These are phyloP conservation scores for Aspergillus eucalypticola DNA, from an alignment of 2,329 filamentous ascomycete species.

Conservation along the genomic window DNA sequence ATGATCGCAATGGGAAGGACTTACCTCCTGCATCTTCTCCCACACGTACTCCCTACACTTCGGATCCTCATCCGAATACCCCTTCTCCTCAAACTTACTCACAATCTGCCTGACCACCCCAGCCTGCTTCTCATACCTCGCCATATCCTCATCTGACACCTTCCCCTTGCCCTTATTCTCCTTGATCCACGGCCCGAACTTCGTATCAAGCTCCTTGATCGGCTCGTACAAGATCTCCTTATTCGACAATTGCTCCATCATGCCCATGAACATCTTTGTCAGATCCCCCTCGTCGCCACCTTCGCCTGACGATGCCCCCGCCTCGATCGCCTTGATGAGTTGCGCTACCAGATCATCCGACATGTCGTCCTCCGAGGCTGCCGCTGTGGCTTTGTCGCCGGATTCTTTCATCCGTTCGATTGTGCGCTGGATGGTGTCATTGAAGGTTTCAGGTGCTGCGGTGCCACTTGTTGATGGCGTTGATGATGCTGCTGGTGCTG, in stretches of 20 bases:
- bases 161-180: slow-evolving; percentile 67
- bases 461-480: slow-evolving; percentile 20
- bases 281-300: slow-evolving; percentile 77
- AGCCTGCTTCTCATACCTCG: slow-evolving; percentile 80
- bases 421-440: slow-evolving; percentile 87
- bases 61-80: slow-evolving; percentile 79
- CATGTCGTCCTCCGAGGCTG: slow-evolving; percentile 65
- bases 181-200: slow-evolving; percentile 86
- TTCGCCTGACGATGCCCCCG: slow-evolving; percentile 51
- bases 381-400: slow-evolving; percentile 78
- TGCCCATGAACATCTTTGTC: slow-evolving; percentile 89
- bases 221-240: slow-evolving; percentile 98
- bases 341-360: slow-evolving; percentile 85
- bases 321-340: slow-evolving; percentile 84
- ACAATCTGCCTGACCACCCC: slow-evolving; percentile 82
- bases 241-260: slow-evolving; percentile 99
- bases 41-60: slow-evolving; percentile 89
- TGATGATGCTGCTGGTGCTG: slow-evolving; percentile 10
- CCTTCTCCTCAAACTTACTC: slow-evolving; percentile 76
- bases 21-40: slow-evolving; percentile 95
- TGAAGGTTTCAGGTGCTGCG: slow-evolving; percentile 69
- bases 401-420: slow-evolving; percentile 96
- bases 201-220: slow-evolving; percentile 94
- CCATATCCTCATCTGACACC: slow-evolving; percentile 67
- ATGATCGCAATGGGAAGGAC: slow-evolving; percentile 22